phyloP scores from a whole-genome alignment of 2,329 filamentous ascomycete species.

The Fusarium sp. region DNA sequence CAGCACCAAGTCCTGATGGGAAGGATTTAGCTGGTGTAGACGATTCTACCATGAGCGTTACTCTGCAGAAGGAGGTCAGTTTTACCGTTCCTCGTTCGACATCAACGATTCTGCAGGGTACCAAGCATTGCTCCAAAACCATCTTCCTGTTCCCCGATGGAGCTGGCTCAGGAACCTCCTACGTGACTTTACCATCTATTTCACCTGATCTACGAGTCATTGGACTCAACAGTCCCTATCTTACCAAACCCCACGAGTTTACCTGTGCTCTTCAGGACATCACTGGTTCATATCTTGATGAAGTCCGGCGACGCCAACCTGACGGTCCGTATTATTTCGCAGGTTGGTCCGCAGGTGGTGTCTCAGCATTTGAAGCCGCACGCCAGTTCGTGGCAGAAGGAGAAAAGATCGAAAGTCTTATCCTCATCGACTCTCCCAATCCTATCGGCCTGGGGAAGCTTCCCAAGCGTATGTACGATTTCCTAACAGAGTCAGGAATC shows the following conservation, averaged over 20 bases:
- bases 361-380: constrained; percentile 1
- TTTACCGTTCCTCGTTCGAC: not conserved
- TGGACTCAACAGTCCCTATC: constrained; percentile 1
- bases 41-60: too few relatives aligned
- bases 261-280: not conserved
- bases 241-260: constrained; percentile 2
- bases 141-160: not conserved
- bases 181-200: not conserved
- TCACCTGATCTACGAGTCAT: not conserved
- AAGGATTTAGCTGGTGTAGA: not conserved
- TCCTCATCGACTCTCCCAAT: constrained; percentile 1
- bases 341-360: not conserved
- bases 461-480: constrained; percentile 5
- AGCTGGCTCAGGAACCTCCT: not conserved
- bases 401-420: not conserved
- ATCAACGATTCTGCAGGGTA: not conserved
- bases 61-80: too few relatives aligned
- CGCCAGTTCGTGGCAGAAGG: accelerated
- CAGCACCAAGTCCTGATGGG: not conserved
- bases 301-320: not conserved
- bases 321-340: not conserved
- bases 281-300: not conserved
- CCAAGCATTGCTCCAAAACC: not conserved
- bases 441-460: not conserved
- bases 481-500: constrained; percentile 1